Base-by-base conservation (phyloP, 2,329 filamentous ascomycete species). In the Pseudopyrenochaeta lycopersici region DNA sequence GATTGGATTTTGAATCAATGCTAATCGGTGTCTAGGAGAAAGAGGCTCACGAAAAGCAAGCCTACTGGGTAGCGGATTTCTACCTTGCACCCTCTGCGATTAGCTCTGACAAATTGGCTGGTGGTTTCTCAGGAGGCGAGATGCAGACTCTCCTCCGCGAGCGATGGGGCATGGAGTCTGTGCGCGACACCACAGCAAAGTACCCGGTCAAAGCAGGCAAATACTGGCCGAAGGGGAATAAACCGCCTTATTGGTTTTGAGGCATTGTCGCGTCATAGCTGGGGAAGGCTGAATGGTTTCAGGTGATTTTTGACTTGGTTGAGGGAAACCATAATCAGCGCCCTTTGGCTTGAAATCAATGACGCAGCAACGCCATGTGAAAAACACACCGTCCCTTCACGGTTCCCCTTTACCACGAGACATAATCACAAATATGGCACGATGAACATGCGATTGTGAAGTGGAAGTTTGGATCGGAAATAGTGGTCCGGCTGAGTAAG, bases 151-250 rank as follows among this genome's bases (percentile, higher is more conserved):
- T 55, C 6, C 42, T 60, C n/a, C 18, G 23, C 9, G 52, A 61
- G 40, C 49, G 58, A 51, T 61, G 58, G 58, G 58, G 58, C 7
- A 46, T 61, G n/a, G 15, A 29, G 1, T 36, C 47, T 7, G 29
- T 20, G 14, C 20, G 42, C 0, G 54, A 53, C 18, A 52, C 21
- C 6, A 27, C 6, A 38, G 32, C 50, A 15, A 60, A 17, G 9
- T 14, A 20, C 2, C 42, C 51, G 5, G 15, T 60, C 15, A 44
- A 11, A 10, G 45, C 53, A 29, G 58, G 58, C 17, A 49, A 27
- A 14, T 61, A 54, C 27, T 61, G 58, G 58, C 58, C 58, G 4
- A 31, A 30, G 7, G 42, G 36, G 3, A 52, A 20, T 4, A 17
- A 32, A 2, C 30, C 38, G 15, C 33, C 40, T 14, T 7, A 23